Evolutionary conservation across 2,329 filamentous ascomycete genomes (phyloP), one percentile per base, ranked within the genome.

Genomic region (Cladorrhinum sp.): DNA sequence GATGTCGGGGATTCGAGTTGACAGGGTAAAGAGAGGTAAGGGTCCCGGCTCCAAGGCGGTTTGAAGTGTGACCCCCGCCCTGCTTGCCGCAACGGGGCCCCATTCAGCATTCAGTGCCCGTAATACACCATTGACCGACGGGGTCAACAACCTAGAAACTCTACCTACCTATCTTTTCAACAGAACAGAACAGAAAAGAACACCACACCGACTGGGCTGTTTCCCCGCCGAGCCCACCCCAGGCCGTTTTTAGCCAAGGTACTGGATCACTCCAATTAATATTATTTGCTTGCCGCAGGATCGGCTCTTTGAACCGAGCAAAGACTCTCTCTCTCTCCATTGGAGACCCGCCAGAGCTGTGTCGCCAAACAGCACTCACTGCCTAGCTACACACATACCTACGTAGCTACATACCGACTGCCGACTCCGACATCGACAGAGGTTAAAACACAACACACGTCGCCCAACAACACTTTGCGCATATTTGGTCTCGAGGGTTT

Each of bases 41-140:
- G 63, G 58, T 64, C 63, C 63, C 63, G 60, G 63, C 63, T 61
- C 63, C 42, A 46, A 33, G 46, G 21, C 21, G 51, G 58, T 58
- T 59, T 59, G 60, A 46, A 53, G 28, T 24, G 21, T 23, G 18
- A 14, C 23, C 51, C 52, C 58, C 52, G 58, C 57, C 36, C 18
- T 24, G 20, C 20, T 16, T 49, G 52, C 52, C 52, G 52, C 52
- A 55, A 55, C n/a, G n/a, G n/a, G n/a, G n/a, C n/a, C n/a, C n/a
- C n/a, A n/a, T n/a, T n/a, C n/a, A n/a, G n/a, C n/a, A n/a, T n/a
- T n/a, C n/a, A n/a, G n/a, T n/a, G n/a, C 21, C 52, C 52, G 52
- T 33, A 20, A 16, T 36, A 12, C 26, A 5, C 26, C 26, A 30
- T 30, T 30, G 26, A 30, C 26, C 26, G 26, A 30, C 26, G 26